These are phyloP conservation scores for Saposhnikovia divaricata DNA, from an alignment of 129 eudicot species.

Conservation along the genomic window DNA sequence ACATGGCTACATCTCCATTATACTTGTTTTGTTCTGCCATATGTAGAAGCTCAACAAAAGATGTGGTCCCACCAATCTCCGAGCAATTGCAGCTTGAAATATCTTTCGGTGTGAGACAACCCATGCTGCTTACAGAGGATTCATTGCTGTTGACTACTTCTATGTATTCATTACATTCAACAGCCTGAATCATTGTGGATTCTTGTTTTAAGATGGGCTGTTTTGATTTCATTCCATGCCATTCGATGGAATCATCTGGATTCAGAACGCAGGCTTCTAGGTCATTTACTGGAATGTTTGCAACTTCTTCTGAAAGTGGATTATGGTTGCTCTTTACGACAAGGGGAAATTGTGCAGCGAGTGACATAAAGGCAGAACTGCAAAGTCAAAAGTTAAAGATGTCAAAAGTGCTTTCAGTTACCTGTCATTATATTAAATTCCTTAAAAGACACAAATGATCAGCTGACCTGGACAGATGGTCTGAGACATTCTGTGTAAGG, in stretches of 20 bases:
- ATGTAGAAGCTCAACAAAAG: constrained; percentile 54
- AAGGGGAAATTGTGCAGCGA: constrained; percentile 72
- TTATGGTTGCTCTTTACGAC: constrained; percentile 28
- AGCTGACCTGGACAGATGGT: constrained; percentile 86
- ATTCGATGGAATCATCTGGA: constrained; percentile 37
- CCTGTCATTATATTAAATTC: constrained; percentile 8
- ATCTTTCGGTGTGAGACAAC: constrained; percentile 25
- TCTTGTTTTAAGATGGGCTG: constrained; percentile 26
- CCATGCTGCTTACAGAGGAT: constrained; percentile 20
- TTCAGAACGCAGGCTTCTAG: constrained; percentile 39
- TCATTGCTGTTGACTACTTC: constrained; percentile 44
- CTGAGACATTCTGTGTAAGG: constrained; percentile 96
- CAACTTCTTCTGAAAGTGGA: constrained; percentile 28
- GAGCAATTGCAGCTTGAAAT: constrained; percentile 25
- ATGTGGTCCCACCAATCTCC: constrained; percentile 25
- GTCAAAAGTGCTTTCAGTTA: not conserved
- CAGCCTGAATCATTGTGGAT: constrained; percentile 24
- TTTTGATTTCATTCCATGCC: constrained; percentile 30
- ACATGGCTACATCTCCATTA: constrained; percentile 20
- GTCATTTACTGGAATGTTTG: constrained; percentile 28
- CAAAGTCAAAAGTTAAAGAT: constrained; percentile 23
- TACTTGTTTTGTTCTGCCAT: constrained; percentile 36
- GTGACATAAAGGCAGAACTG: constrained; percentile 95
- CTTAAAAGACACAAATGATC: not conserved
- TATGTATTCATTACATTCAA: constrained; percentile 28